These are phyloP conservation scores for Psidium friedrichsthalianum DNA, from an alignment of 345 rosid species.

Conservation along the genomic window DNA sequence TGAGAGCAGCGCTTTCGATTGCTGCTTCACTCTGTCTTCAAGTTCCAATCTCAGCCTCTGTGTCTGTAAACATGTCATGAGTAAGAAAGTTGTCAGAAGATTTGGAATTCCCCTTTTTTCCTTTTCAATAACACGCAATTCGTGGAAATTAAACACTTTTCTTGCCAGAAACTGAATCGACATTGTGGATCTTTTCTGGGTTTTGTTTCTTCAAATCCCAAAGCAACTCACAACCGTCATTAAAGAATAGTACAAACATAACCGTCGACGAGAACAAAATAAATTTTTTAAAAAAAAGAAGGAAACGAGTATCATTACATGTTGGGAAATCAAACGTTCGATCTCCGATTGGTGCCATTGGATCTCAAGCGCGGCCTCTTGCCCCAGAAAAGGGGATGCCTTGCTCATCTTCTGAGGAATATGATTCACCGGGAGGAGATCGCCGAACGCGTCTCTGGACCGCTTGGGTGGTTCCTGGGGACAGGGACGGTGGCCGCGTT, in stretches of 20 bases:
- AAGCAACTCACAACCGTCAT: not conserved
- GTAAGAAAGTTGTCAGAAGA: not conserved
- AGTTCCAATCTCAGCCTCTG: slow-evolving; percentile 52
- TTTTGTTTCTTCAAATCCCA: not conserved
- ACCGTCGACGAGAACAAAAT: not conserved
- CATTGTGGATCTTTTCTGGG: not conserved
- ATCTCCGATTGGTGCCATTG: slow-evolving; percentile 52
- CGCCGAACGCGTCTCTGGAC: slow-evolving; percentile 19
- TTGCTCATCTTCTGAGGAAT: slow-evolving; percentile 15
- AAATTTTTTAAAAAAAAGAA: not conserved
- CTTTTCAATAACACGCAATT: not conserved
- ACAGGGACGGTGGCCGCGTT: not conserved
- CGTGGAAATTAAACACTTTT: not conserved
- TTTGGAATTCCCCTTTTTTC: not conserved
- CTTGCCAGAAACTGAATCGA: not conserved
- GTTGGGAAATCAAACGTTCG: slow-evolving; percentile 38
- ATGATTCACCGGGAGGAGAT: slow-evolving; percentile 7
- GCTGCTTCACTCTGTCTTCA: slow-evolving; percentile 46
- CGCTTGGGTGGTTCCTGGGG: not conserved
- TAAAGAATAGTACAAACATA: not conserved
- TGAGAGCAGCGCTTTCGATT: slow-evolving; percentile 34
- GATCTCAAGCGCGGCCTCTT: slow-evolving; percentile 28
- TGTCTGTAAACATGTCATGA: slow-evolving; percentile 10
- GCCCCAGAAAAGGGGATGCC: slow-evolving; percentile 20
- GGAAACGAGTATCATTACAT: slow-evolving; percentile 12